Evolutionary conservation across 768 basidiomycete genomes (phyloP).

Genomic region (Podaxis pistillaris): DNA sequence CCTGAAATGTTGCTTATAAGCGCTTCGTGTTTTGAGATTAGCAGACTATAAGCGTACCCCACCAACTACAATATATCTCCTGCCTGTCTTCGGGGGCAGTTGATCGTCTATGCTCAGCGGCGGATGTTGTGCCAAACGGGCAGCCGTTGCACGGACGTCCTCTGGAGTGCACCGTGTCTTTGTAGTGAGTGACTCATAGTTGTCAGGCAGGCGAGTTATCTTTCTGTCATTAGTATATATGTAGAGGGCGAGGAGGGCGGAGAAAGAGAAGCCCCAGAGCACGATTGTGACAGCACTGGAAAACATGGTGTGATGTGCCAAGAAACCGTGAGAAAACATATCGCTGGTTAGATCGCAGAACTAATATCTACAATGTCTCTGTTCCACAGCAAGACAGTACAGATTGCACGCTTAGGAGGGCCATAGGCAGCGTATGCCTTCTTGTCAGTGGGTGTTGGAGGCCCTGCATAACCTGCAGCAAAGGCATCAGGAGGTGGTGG

Average conservation of each 20-base stretch:
- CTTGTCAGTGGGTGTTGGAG: constrained; percentile 39
- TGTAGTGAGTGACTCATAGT: constrained; percentile 49
- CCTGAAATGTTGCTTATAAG: constrained; percentile 33
- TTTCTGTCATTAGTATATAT: constrained; percentile 49
- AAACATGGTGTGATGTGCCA: not conserved
- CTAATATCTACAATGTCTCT: too few species aligned
- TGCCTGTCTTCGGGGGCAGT: constrained; percentile 65
- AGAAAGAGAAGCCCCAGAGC: not conserved
- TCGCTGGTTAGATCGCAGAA: constrained; percentile 18
- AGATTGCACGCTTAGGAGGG: constrained; percentile 34
- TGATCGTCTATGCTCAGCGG: constrained; percentile 38
- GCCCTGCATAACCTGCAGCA: constrained; percentile 41
- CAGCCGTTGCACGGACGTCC: constrained; percentile 37
- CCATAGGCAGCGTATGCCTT: constrained; percentile 63
- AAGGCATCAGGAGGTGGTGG: constrained; percentile 44
- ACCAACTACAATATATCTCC: constrained; percentile 74
- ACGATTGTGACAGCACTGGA: not conserved
- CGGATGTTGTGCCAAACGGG: constrained; percentile 31
- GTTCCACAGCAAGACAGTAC: constrained; percentile 16
- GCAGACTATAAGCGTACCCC: constrained; percentile 47
- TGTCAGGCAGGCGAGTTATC: constrained; percentile 47
- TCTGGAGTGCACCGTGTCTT: constrained; percentile 42
- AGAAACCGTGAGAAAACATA: not conserved
- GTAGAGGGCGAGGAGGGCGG: constrained; percentile 27
- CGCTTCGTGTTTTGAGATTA: not conserved